These are phyloP conservation scores for Phytophthora sp. DNA, from an alignment of 352 stramenopile species.

Conservation along the genomic window DNA sequence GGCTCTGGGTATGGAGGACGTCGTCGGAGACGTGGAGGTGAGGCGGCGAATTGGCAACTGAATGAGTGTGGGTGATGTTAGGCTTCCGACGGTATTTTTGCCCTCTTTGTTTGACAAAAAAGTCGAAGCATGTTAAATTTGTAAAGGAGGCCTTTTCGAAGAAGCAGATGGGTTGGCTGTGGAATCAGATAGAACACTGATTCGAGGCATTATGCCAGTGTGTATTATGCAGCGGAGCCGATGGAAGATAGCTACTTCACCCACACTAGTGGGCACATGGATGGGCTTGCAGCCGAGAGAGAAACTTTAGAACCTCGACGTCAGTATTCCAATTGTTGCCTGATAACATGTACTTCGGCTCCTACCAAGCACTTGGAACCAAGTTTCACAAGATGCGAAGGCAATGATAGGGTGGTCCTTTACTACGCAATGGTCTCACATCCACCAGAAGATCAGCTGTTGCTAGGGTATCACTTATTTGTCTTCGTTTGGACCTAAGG, in stretches of 20 bases:
- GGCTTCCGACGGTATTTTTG: slow-evolving; percentile 9
- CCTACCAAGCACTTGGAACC: neutral
- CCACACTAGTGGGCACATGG: slow-evolving; percentile 14
- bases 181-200: slow-evolving; percentile 21
- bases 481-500: too few species aligned
- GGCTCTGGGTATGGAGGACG: slow-evolving; percentile 11
- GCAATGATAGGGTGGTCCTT: slow-evolving; percentile 28
- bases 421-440: slow-evolving; percentile 19
- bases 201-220: slow-evolving; percentile 23
- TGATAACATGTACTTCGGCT: neutral
- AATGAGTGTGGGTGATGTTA: neutral
- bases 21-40: slow-evolving; percentile 23
- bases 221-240: neutral
- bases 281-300: slow-evolving; percentile 8
- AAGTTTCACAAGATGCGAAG: too few species aligned
- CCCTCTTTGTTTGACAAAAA: too few species aligned
- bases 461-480: too few species aligned
- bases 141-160: slow-evolving; percentile 15
- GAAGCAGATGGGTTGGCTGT: slow-evolving; percentile 15
- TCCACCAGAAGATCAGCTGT: slow-evolving; percentile 20
- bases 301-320: slow-evolving; percentile 8
- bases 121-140: too few species aligned
- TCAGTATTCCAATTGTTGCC: slow-evolving; percentile 8
- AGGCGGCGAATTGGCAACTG: slow-evolving; percentile 31
- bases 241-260: slow-evolving; percentile 1